These are phyloP conservation scores for Cordyceps cicadae DNA, from an alignment of 2,329 filamentous ascomycete species.

Conservation along the genomic window DNA sequence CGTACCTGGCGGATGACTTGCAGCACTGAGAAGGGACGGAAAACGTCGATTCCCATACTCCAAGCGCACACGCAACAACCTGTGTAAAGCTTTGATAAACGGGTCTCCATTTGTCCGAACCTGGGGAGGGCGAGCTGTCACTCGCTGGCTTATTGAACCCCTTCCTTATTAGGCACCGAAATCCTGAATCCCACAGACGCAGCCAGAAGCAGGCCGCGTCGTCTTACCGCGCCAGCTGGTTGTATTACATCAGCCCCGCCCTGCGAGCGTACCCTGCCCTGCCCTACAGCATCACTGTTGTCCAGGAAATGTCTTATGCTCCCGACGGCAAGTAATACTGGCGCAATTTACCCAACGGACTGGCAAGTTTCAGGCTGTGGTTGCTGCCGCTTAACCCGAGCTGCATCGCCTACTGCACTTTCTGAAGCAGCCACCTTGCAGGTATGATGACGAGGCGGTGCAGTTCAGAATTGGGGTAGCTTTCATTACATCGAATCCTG, in stretches of 20 bases:
- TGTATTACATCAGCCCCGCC: slow-evolving; percentile 10
- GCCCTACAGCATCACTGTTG: neutral
- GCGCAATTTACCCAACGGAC: neutral
- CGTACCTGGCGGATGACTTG: neutral
- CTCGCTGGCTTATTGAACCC: neutral
- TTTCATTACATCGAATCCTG: neutral
- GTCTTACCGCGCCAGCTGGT: neutral
- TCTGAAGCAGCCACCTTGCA: neutral
- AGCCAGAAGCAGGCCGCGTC: too few relatives aligned
- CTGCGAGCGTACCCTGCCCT: neutral
- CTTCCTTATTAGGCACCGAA: neutral
- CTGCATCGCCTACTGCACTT: neutral
- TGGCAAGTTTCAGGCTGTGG: neutral
- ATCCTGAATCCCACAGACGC: neutral
- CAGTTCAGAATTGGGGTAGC: neutral
- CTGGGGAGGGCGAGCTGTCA: neutral
- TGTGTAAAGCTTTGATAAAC: neutral
- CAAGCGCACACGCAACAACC: neutral
- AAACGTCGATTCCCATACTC: neutral
- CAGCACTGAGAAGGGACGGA: neutral
- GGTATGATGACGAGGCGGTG: slow-evolving; percentile 2
- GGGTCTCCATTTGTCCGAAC: neutral
- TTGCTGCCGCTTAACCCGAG: slow-evolving; percentile 5
- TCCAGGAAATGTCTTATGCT: neutral
- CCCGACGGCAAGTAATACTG: neutral